Conservation (phyloP, 1,139 yeast species). For the Saccharomyces hybrid region DNA sequence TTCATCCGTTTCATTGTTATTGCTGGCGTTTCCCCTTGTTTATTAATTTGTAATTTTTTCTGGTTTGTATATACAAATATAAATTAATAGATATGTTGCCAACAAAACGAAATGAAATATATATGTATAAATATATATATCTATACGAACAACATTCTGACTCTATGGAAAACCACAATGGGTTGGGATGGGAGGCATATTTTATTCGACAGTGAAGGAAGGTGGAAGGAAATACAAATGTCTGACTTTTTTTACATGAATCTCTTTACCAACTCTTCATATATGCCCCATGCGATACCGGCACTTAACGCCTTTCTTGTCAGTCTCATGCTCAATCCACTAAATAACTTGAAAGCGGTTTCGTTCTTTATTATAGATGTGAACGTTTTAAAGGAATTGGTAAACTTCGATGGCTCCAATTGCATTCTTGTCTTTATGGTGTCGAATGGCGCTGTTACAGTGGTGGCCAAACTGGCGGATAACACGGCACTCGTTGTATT, state of each 20-base stretch:
- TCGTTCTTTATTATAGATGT: conserved; percentile 45
- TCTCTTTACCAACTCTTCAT: conserved; percentile 69
- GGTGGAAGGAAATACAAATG: no score
- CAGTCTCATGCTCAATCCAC: conserved; percentile 75
- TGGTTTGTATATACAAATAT: not conserved
- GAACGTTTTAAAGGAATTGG: conserved; percentile 36
- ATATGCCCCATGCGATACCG: conserved; percentile 95
- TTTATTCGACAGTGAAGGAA: no score
- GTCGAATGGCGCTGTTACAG: conserved; percentile 91
- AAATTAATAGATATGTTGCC: no score
- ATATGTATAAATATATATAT: not conserved
- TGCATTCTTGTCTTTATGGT: conserved; percentile 91
- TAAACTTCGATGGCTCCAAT: conserved; percentile 45
- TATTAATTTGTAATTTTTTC: not conserved
- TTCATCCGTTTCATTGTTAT: not conserved
- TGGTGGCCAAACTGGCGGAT: conserved; percentile 76
- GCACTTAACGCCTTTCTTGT: conserved; percentile 85
- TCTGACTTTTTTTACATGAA: conserved; percentile 13
- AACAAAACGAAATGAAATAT: not conserved
- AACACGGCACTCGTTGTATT: conserved; percentile 64
- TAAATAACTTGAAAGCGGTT: conserved; percentile 56
- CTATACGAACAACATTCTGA: not conserved
- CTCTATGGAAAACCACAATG: no score
- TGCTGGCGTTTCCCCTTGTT: not conserved
- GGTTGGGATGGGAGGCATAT: no score